A percentile compares a stretch with the other conserved stretches of the same genome.
These are phyloP conservation scores for Mucor velutinosus DNA, from an alignment of 371 early-diverging fungal genomes.

Conservation along the genomic window DNA sequence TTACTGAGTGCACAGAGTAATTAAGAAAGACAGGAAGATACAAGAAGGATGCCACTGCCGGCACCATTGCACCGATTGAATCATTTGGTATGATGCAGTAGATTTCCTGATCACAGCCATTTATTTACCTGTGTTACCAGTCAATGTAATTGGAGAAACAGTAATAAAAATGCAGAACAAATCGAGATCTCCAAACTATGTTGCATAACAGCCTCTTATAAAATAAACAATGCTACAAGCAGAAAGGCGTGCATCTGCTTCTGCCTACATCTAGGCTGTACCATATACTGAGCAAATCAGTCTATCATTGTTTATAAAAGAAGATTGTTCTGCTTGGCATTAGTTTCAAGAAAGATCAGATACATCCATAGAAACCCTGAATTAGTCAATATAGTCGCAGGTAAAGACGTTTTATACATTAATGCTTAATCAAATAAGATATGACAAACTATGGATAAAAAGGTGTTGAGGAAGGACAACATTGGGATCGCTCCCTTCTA, in stretches of 20 bases:
- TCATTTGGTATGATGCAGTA: not conserved
- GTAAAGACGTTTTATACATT: not conserved
- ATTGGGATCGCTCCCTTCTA: not conserved
- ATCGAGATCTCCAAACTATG: not conserved
- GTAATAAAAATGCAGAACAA: not conserved
- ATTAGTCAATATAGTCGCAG: not conserved
- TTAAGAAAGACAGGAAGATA: not conserved
- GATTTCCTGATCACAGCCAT: not conserved
- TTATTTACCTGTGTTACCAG: not conserved
- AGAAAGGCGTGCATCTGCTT: not conserved
- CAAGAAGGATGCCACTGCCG: not conserved
- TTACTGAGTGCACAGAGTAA: not conserved
- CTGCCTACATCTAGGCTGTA: not conserved
- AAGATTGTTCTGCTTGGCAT: not conserved
- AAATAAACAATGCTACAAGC: not conserved
- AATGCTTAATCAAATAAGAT: not conserved
- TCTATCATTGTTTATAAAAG: not conserved
- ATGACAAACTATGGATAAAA: not conserved
- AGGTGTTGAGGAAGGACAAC: not conserved
- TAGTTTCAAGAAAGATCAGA: not conserved
- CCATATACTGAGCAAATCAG: not conserved
- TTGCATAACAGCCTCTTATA: not conserved
- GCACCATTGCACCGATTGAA: not conserved
- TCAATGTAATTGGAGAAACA: not conserved
- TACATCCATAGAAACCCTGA: not conserved